A percentile compares a stretch with the other conserved stretches of the same genome.
These are phyloP conservation scores for Puccinia hordei DNA, from an alignment of 1,284 basidiomycete species.

Conservation along the genomic window DNA sequence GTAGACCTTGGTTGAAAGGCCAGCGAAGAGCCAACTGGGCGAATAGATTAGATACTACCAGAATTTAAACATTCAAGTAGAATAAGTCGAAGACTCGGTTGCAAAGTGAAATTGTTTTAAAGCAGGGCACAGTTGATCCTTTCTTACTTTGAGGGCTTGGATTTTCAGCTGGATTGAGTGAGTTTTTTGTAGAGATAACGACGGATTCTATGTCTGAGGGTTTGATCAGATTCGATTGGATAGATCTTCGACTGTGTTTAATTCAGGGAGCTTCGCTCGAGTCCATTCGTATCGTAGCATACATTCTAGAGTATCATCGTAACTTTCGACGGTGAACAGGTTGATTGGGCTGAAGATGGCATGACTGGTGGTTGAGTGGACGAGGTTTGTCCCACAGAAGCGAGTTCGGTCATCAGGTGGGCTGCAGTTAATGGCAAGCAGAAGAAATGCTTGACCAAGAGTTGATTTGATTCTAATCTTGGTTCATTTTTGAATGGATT, in stretches of 20 bases:
- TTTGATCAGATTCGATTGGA: not conserved
- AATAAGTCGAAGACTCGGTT: conserved; percentile 30
- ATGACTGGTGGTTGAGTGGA: not conserved
- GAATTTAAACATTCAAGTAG: not conserved
- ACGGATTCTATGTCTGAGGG: conserved; percentile 37
- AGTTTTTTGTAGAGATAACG: conserved; percentile 31
- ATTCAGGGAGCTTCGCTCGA: conserved; percentile 18
- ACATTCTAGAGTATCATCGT: conserved; percentile 7
- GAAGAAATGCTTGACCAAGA: too few relatives aligned
- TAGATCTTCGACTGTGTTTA: conserved; percentile 25
- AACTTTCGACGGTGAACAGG: conserved; percentile 1
- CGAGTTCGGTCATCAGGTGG: conserved; percentile 12
- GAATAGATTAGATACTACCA: not conserved
- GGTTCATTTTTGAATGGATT: too few relatives aligned
- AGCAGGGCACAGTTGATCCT: conserved; percentile 24
- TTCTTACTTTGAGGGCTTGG: conserved; percentile 12
- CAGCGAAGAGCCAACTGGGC: not conserved
- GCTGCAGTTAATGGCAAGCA: too few relatives aligned
- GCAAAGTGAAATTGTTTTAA: conserved; percentile 17
- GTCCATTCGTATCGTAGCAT: conserved; percentile 35
- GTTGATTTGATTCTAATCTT: too few relatives aligned
- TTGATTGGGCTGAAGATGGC: not conserved
- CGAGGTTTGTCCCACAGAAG: not conserved
- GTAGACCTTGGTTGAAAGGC: not conserved
- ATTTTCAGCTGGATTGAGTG: not conserved